Evolutionary conservation across 805 yeast species (phyloP).

Genomic region (Tetrapisispora phaffii): DNA sequence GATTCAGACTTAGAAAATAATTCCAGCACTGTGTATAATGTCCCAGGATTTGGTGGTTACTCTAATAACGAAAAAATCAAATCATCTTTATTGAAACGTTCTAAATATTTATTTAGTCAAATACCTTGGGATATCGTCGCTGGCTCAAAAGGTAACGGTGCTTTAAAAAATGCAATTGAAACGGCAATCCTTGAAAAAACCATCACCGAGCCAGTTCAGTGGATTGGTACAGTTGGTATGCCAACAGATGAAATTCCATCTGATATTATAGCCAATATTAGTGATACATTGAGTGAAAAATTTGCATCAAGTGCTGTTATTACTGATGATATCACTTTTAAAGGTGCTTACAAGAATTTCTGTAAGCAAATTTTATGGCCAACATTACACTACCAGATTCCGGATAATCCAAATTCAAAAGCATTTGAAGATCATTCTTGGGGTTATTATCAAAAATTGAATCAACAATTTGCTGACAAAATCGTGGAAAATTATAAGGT

Average conservation of each 20-base stretch:
- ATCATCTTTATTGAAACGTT: constrained; percentile 28
- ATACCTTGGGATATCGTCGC: constrained; percentile 69
- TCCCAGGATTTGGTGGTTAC: constrained; percentile 60
- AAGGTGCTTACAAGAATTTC: constrained; percentile 84
- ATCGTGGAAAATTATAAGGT: constrained; percentile 56
- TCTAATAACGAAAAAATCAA: constrained; percentile 49
- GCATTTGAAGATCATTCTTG: constrained; percentile 95
- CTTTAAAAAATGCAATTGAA: constrained; percentile 73
- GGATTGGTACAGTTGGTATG: constrained; percentile 91
- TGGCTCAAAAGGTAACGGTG: constrained; percentile 75
- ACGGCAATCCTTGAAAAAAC: constrained; percentile 40
- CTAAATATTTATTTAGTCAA: constrained; percentile 32
- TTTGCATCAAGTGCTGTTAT: constrained; percentile 57
- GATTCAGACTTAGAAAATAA: constrained; percentile 21
- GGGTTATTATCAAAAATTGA: constrained; percentile 68
- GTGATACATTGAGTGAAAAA: constrained; percentile 35
- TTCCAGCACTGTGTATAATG: constrained; percentile 15
- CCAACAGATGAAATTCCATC: constrained; percentile 76
- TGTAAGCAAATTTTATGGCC: constrained; percentile 97
- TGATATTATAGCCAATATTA: constrained; percentile 44
- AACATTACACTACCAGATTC: constrained; percentile 84
- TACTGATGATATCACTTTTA: constrained; percentile 68
- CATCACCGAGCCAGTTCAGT: constrained; percentile 35
- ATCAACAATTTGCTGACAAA: constrained; percentile 70
- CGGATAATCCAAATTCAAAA: constrained; percentile 87